phyloP scores from a whole-genome alignment of 148 eudicot genomes.

The Chenopodium formosanum region DNA sequence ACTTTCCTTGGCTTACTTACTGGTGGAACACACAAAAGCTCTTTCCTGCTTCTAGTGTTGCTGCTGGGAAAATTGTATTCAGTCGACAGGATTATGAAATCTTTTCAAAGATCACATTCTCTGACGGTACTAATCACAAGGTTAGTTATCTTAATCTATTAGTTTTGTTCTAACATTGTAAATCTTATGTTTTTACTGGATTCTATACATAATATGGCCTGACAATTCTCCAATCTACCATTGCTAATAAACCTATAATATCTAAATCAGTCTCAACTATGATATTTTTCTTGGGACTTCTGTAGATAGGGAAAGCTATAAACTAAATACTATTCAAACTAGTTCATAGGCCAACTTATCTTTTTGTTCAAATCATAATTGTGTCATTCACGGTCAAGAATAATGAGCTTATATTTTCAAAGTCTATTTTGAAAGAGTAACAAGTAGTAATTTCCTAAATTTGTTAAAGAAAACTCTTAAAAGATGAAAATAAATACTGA shows the following conservation, averaged over 20 bases:
- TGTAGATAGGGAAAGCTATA: background rate
- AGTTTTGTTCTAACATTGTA: background rate
- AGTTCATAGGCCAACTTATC: no score
- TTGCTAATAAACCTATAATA: background rate
- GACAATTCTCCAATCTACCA: no score
- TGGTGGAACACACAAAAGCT: slow-evolving; percentile 74
- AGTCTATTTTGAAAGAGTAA: no score
- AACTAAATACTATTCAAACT: background rate
- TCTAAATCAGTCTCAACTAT: background rate
- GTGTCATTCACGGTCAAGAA: no score
- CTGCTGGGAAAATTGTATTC: slow-evolving; percentile 29
- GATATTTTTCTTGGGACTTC: background rate
- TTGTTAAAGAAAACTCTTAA: no score
- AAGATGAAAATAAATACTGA: no score
- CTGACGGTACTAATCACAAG: background rate
- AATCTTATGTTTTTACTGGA: background rate
- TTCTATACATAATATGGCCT: background rate
- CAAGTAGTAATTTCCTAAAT: no score
- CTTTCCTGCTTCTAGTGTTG: slow-evolving; percentile 55
- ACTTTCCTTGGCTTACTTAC: slow-evolving; percentile 50
- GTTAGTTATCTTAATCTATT: background rate
- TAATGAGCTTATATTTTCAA: no score
- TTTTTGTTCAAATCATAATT: no score
- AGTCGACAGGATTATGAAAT: slow-evolving; percentile 32
- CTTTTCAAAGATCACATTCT: slow-evolving; percentile 17